A percentile compares a stretch with the other conserved stretches of the same genome.
Conservation (phyloP, 768 basidiomycete species). For the Xerocomellus amylosporus region DNA sequence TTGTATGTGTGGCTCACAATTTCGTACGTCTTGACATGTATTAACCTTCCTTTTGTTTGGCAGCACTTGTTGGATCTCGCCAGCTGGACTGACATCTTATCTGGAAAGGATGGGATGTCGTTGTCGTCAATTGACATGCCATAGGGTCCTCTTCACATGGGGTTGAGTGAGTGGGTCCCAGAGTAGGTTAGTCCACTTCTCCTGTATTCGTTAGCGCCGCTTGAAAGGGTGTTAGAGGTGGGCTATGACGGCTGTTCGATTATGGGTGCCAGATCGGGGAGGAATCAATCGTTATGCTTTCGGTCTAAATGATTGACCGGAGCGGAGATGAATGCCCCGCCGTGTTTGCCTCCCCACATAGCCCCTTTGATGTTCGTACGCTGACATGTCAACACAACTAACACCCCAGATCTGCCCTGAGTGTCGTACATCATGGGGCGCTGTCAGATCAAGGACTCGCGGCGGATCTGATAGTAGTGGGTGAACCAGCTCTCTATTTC, state of each 20-base stretch:
- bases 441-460: neutral
- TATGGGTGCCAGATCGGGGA: neutral
- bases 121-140: neutral
- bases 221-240: neutral
- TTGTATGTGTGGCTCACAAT: neutral
- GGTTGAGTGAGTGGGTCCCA: neutral
- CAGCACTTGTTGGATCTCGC: neutral
- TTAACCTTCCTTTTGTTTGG: neutral
- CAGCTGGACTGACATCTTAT: neutral
- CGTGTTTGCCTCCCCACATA: neutral
- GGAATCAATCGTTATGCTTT: neutral
- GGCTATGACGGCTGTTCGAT: conserved; percentile 3
- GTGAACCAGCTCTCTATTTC: neutral
- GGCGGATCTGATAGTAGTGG: neutral
- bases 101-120: too few species aligned
- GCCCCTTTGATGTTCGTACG: neutral
- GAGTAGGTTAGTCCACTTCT: neutral
- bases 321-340: conserved; percentile 1
- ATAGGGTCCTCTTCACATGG: neutral
- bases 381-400: neutral
- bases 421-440: neutral
- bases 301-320: neutral
- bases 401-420: neutral
- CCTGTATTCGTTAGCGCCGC: neutral
- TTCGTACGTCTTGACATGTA: neutral